Base-by-base conservation (phyloP, 768 basidiomycete species). In the Phylloporus scabripes region DNA sequence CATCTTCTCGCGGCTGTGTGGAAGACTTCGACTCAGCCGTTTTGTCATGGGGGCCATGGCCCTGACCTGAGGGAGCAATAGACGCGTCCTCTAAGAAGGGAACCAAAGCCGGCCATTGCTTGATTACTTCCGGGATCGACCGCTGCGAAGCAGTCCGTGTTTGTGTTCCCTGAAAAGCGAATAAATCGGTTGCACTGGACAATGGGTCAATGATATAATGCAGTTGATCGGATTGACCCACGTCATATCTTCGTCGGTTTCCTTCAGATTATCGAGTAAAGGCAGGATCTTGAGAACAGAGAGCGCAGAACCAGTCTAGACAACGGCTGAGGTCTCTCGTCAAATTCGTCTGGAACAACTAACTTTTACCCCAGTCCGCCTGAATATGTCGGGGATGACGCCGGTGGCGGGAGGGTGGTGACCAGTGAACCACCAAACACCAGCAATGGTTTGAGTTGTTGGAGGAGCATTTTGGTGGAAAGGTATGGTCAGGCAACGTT, bases 391-490 rank as follows among this genome's bases (percentile, higher is more conserved):
- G 5, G 87, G 86, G 52, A 86, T 82, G 9, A 74, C 65, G 39
- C 70, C 68, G 17, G 54, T 66, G 29, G 63, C 57, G 14, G 60
- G 60, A 23, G 66, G 53, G 46, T 71, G 76, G 55, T 76, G 72
- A 41, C 81, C 73, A 46, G 66, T 65, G 60, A 86, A 81, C 89
- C 90, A 91, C 85, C 85, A 88, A 24, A 86, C 66, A n/a, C 75
- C 76, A 14, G 70, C 67, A 17, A 87, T 59, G 64, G 45, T 57
- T 52, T 23, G 58, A 20, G 21, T 55, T 52, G 46, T 46, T 54
- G 49, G 58, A 48, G 50, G 26, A 42, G 49, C 18, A 50, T 29
- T 44, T 23, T 48, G 44, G 17, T 54, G 50, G 14, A 52, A 42
- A 33, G 62, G 57, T 37, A 81, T 57, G 18, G 72, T 67, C 36